Evolutionary conservation across 2,329 filamentous ascomycete genomes (phyloP).

Genomic region (Sporothrix protearum): DNA sequence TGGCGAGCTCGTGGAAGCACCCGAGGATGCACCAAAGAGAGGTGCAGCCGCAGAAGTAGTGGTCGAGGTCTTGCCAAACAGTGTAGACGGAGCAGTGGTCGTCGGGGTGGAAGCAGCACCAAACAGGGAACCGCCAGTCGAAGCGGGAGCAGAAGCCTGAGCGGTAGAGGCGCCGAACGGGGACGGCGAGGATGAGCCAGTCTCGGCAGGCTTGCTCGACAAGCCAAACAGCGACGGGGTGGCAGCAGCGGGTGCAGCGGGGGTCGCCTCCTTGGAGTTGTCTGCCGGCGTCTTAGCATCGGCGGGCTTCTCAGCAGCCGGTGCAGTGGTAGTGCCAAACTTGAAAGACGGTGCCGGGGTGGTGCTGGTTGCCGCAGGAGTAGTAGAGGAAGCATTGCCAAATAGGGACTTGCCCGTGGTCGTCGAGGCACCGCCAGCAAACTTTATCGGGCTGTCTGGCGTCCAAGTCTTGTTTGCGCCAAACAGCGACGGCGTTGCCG

Average conservation of each 20-base stretch:
- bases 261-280: neutral
- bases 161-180: neutral
- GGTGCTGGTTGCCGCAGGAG: neutral
- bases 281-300: neutral
- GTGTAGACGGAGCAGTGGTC: neutral
- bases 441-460: conserved; percentile 52
- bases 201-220: conserved; percentile 17
- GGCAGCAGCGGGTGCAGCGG: neutral
- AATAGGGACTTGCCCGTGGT: conserved; percentile 26
- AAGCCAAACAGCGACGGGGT: conserved; percentile 17
- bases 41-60: conserved; percentile 1
- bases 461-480: conserved; percentile 48
- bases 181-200: conserved; percentile 21
- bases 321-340: conserved; percentile 20
- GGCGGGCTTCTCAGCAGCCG: neutral
- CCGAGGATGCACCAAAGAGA: conserved; percentile 9
- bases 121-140: neutral
- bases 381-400: conserved; percentile 14
- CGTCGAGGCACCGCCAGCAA: conserved; percentile 36
- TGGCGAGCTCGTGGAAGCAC: conserved; percentile 12
- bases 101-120: neutral
- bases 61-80: conserved; percentile 13
- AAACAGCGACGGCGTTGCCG: conserved; percentile 26
- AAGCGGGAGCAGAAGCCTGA: neutral
- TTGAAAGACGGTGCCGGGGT: conserved; percentile 13